These are phyloP conservation scores for Apiospora kogelbergensis DNA, from an alignment of 2,329 filamentous ascomycete genomes.

Conservation along the genomic window DNA sequence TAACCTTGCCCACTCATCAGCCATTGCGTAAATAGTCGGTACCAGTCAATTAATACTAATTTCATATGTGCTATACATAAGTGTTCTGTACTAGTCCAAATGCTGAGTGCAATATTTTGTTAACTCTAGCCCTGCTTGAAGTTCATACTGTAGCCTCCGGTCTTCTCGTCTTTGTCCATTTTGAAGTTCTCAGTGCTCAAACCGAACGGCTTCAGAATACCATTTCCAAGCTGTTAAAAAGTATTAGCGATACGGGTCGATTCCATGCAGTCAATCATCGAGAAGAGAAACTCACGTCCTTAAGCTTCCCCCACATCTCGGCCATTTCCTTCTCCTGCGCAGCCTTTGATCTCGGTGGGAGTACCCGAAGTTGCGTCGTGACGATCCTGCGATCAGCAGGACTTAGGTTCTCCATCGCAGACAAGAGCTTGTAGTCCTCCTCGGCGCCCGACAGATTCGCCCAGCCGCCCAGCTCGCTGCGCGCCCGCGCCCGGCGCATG, in stretches of 20 bases:
- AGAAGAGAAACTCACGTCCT: slow-evolving; percentile 59
- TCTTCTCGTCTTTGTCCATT: slow-evolving; percentile 86
- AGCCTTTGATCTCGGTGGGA: slow-evolving; percentile 70
- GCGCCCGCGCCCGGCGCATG: slow-evolving; percentile 73
- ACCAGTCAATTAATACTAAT: no score
- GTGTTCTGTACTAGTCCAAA: no score
- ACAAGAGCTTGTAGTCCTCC: slow-evolving; percentile 75
- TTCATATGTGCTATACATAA: no score
- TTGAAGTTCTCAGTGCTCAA: slow-evolving; percentile 93
- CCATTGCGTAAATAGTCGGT: no score
- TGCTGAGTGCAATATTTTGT: background rate
- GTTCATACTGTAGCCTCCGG: slow-evolving; percentile 92
- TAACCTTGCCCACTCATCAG: no score
- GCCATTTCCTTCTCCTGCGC: slow-evolving; percentile 86
- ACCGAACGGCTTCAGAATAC: slow-evolving; percentile 89
- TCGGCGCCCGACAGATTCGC: slow-evolving; percentile 73
- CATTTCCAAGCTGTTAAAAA: slow-evolving; percentile 73
- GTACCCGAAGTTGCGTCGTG: slow-evolving; percentile 58
- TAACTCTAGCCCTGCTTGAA: slow-evolving; percentile 54
- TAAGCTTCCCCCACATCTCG: slow-evolving; percentile 98
- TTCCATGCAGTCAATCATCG: no score
- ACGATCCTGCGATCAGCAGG: slow-evolving; percentile 68
- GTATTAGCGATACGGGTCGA: background rate
- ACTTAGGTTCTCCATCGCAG: slow-evolving; percentile 59
- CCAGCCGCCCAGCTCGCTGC: slow-evolving; percentile 74